Evolutionary conservation across 306 rosid species (phyloP).

Genomic region (Betula pendula): DNA sequence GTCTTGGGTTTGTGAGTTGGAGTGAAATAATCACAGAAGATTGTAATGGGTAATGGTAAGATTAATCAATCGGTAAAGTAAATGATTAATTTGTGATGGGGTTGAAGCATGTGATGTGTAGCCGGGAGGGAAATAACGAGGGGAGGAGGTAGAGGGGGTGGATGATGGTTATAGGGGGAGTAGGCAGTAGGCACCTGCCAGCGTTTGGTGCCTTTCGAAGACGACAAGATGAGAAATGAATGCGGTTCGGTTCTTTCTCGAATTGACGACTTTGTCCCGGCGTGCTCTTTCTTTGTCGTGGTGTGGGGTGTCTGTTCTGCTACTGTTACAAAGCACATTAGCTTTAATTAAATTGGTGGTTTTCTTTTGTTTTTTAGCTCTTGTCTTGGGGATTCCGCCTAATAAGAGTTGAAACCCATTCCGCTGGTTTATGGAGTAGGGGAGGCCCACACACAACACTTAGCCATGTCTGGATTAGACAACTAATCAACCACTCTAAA

Average conservation of each 20-base stretch:
- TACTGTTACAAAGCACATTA: conserved; percentile 4
- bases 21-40: neutral
- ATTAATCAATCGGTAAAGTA: conserved; percentile 15
- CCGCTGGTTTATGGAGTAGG: neutral
- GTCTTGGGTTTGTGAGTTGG: neutral
- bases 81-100: neutral
- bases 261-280: conserved; percentile 53
- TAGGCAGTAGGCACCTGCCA: conserved; percentile 9
- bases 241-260: conserved; percentile 61
- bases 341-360: neutral
- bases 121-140: too few relatives aligned
- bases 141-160: neutral
- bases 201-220: conserved; percentile 57
- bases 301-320: neutral
- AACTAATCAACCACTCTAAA: too few relatives aligned
- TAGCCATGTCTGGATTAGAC: too few relatives aligned
- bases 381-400: conserved; percentile 5
- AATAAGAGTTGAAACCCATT: too few relatives aligned
- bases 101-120: neutral
- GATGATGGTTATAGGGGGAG: conserved; percentile 24
- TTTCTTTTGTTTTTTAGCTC: conserved; percentile 4
- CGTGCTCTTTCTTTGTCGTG: neutral
- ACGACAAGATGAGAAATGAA: conserved; percentile 74
- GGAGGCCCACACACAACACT: too few relatives aligned
- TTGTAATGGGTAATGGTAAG: conserved; percentile 16